phyloP scores from a whole-genome alignment of 139 green algal genomes.

The Tetratostichococcus sp. region DNA sequence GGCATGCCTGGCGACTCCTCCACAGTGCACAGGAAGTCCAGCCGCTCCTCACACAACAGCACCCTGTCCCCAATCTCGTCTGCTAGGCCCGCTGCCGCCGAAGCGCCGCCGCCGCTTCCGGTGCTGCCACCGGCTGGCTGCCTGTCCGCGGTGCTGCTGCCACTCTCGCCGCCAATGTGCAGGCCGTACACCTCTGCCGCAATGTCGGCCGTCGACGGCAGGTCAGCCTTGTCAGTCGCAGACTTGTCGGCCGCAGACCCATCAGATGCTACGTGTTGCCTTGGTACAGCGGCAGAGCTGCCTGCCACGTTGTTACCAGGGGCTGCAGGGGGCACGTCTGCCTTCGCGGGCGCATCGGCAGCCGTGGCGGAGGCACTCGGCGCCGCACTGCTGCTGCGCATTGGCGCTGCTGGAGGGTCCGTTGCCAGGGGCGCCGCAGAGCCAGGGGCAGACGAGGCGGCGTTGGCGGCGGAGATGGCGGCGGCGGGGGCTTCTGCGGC shows the following conservation, averaged over 20 bases:
- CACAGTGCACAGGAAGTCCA: conserved; percentile 54
- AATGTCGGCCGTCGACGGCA: background rate
- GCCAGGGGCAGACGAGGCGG: too few species aligned
- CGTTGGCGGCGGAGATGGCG: background rate
- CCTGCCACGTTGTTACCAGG: too few species aligned
- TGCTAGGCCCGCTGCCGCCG: background rate
- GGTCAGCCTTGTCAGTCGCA: background rate
- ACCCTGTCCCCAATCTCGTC: conserved; percentile 4
- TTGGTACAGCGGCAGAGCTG: too few species aligned
- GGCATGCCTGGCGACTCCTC: conserved; percentile 52
- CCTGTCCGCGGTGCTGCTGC: too few species aligned
- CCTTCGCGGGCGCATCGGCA: background rate
- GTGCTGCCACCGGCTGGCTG: background rate
- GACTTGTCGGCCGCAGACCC: too few species aligned
- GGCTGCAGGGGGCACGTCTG: too few species aligned
- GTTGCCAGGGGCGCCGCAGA: too few species aligned
- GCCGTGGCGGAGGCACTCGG: too few species aligned
- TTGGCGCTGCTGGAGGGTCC: background rate
- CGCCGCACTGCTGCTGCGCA: background rate
- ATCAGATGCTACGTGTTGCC: too few species aligned
- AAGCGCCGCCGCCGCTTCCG: background rate
- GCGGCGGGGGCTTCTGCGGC: too few species aligned
- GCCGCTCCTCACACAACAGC: conserved; percentile 44
- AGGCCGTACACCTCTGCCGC: background rate
- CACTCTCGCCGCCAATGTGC: background rate